Base-by-base conservation (phyloP, 2,329 filamentous ascomycete genomes). In the Paraphoma sp. region DNA sequence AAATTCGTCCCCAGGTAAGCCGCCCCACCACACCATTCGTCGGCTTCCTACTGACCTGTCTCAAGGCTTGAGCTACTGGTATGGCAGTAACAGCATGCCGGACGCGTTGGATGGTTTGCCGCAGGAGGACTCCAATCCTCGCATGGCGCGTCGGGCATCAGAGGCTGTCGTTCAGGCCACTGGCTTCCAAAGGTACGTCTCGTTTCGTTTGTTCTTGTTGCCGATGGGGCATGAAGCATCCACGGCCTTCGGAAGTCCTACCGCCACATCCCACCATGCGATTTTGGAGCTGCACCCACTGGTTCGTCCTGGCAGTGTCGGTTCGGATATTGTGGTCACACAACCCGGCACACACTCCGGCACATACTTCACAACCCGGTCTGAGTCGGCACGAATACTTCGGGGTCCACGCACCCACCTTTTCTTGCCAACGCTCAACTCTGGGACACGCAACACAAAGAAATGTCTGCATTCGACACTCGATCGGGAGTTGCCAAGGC, bases 1-100 rank as follows among this genome's bases (percentile, higher is more conserved):
- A 59, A 71, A 73, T 54, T 69, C 71, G 48, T 70, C 71, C 56
- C 69, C 71, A 57, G 69, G 73, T 76, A 64, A 60, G 63, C 46
- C 51, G 18, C 9, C 12, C 18, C 17, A 23, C 23, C 16, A 23
- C 10, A 51, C 17, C 17, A 48, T 30, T 29, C 6, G 14, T 12
- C n/a, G 10, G 45, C 48, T 23, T 48, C 38, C 28, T 31, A 31
- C 54, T 73, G 55, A 71, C 59, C 30, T 45, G 16, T 33, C 42
- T 31, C 29, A 53, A 74, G 71, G 68, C 54, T 60, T 65, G 50
- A 71, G 66, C 57, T 74, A 69, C 57, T 76, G 72, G 71, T 72
- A 72, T 69, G 67, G 69, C 62, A 72, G 59, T 51, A 56, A 56
- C 57, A 70, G 64, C 58, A 58, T 74, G 55, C 69, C 70, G 53